Percentiles rank a stretch among this genome's conserved stretches.
Evolutionary conservation across 2,329 filamentous ascomycete species (phyloP).

Genomic region (Endothia cerciana): DNA sequence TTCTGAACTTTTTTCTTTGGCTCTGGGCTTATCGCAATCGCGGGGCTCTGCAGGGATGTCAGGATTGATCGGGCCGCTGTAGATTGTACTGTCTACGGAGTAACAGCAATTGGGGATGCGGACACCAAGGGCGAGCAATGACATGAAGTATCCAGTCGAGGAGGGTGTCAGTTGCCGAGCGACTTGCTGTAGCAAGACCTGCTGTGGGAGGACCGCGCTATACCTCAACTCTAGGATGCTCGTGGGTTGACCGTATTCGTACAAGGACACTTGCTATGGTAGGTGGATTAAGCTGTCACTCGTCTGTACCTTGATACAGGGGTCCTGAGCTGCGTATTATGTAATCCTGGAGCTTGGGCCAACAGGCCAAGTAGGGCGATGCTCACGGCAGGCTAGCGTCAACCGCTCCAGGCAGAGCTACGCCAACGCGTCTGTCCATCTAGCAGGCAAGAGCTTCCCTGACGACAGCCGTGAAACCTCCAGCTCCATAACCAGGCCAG

Average conservation of each 20-base stretch:
- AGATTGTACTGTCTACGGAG: neutral
- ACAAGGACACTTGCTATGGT: neutral
- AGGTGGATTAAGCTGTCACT: neutral
- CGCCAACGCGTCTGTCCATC: constrained; percentile 46
- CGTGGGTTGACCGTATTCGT: neutral
- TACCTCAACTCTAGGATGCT: neutral
- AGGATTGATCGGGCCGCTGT: neutral
- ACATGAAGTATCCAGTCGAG: neutral
- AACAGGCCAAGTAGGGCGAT: neutral
- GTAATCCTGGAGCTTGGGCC: constrained; percentile 24
- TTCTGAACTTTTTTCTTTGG: constrained; percentile 21
- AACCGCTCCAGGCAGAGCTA: constrained; percentile 50
- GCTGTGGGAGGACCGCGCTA: too few species aligned
- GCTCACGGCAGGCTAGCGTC: constrained; percentile 25
- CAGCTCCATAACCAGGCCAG: constrained; percentile 14
- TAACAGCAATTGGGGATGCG: too few species aligned
- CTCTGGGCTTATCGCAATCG: constrained; percentile 19
- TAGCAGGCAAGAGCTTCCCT: constrained; percentile 32
- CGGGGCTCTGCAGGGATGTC: constrained; percentile 25
- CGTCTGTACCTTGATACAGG: neutral
- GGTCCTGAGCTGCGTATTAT: constrained; percentile 1
- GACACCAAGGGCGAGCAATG: neutral
- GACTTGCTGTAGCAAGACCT: neutral
- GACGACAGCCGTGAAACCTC: constrained; percentile 29
- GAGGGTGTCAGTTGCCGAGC: neutral